A percentile compares a stretch with the other conserved stretches of the same genome.
Conservation (phyloP, 1,284 basidiomycete genomes). For the Ceratobasidium theobromae region DNA sequence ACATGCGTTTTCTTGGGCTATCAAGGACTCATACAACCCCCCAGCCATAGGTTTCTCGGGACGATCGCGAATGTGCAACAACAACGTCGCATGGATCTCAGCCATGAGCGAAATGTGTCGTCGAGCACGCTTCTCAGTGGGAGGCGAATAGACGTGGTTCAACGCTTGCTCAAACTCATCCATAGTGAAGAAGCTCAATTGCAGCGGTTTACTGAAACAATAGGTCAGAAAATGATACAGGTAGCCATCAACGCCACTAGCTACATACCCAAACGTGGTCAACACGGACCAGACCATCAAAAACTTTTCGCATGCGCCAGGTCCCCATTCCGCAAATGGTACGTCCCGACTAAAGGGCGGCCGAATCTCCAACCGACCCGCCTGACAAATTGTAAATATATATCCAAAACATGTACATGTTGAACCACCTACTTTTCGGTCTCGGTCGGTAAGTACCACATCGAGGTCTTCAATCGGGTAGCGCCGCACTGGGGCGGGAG, state of each 20-base stretch:
- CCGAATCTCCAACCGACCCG: slow-evolving; percentile 62
- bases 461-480: slow-evolving; percentile 84
- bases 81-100: slow-evolving; percentile 84
- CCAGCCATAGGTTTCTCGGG: slow-evolving; percentile 40
- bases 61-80: slow-evolving; percentile 38
- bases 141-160: slow-evolving; percentile 54
- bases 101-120: slow-evolving; percentile 75
- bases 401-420: background rate
- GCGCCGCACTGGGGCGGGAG: slow-evolving; percentile 57
- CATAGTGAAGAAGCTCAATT: slow-evolving; percentile 86
- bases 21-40: background rate
- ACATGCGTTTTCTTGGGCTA: background rate
- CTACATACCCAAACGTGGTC: slow-evolving; percentile 83
- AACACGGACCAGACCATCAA: slow-evolving; percentile 91
- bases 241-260: background rate
- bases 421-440: slow-evolving; percentile 54
- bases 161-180: slow-evolving; percentile 92
- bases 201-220: slow-evolving; percentile 70
- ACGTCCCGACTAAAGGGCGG: slow-evolving; percentile 67
- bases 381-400: slow-evolving; percentile 37
- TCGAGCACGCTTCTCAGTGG: slow-evolving; percentile 52
- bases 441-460: slow-evolving; percentile 71
- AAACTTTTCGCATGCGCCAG: slow-evolving; percentile 77
- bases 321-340: slow-evolving; percentile 61
- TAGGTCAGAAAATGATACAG: slow-evolving; percentile 20